Base-by-base conservation (phyloP, 208 protist genomes). In the Trypanosoma boissoni region DNA sequence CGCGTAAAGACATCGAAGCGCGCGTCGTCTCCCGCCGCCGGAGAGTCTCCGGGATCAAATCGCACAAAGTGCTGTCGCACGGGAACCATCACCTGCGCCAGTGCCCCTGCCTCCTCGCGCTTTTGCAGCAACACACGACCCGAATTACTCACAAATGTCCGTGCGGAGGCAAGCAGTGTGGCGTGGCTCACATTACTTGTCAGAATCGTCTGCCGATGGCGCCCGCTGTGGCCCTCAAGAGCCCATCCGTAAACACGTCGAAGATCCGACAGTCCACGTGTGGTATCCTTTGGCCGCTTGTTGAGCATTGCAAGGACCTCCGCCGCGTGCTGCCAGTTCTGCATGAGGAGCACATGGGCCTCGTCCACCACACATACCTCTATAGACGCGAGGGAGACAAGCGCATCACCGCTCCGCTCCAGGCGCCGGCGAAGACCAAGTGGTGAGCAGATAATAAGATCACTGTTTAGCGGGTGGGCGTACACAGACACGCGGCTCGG, bases 401-500 rank as follows among this genome's bases (percentile, higher is more conserved):
- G 54, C 21, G 78, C 57, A 39, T 91, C 84, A 32, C 83, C 86
- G 60, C 68, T 92, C 68, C 86, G 85, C 51, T 83, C 86, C 4
- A 95, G 66, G 18, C 80, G 78, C 24, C 78, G 75, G 16, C 80
- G 57, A 77, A 99, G 68, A 3, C 94, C 96, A 1, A 99, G 64
- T 23, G 97, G 97, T 23, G 96, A 98, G 44, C 97, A 97, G 52
- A 99, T 78, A 42, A 99, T 91, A 21, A 99, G 60, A 65, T 99
- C 97, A 41, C 91, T 90, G 53, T 88, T 83, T 26, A 97, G 86
- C 9, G 96, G 92, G 53, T 96, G 83, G 16, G 91, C 45, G 64
- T 95, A 97, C 32, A 98, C 66, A 54, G 81, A 76, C 43, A 98
- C 72, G 16, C 75, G 68, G 23, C 73, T 78, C 26, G 76, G 73